Evolutionary conservation across 2,329 filamentous ascomycete genomes (phyloP), one percentile per base, ranked within the genome.

Genomic region (Colletotrichum cuscutae): DNA sequence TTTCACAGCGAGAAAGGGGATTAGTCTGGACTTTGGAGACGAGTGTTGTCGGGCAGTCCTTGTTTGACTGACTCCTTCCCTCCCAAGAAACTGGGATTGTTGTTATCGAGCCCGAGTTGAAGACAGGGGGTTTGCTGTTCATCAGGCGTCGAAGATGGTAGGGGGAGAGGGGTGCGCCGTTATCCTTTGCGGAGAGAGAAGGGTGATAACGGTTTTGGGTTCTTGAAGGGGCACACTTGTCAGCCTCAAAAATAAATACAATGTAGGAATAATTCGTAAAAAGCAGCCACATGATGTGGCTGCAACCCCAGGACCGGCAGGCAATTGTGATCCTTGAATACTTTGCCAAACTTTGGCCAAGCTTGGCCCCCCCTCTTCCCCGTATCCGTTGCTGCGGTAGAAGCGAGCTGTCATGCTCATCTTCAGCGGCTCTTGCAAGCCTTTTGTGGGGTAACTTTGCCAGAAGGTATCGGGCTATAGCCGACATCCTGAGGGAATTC

Each of bases 381-480:
- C 24, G 30, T n/a, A 37, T 32, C 59, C 65, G 28, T 42, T 53
- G 32, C 49, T 52, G 19, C 26, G 65, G 65, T 46, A 37, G 57
- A 53, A 54, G 58, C 69, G 59, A 63, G 58, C 53, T 69, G 69
- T 64, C 65, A 72, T 6, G 54, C 54, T 12, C 26, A 46, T 37
- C 28, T 24, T 22, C n/a, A 49, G 69, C 67, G 69, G 69, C 69
- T 69, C 53, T 72, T 46, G 42, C 24, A 46, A 28, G 24, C 11
- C n/a, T 37, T 53, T 53, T 65, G 70, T 49, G 60, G 70, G 70
- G 66, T 70, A 59, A 28, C 22, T 63, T 35, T 49, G 11, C 42
- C 12, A n/a, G 13, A 28, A 65, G 24, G 30, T 13, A n/a, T 42
- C 5, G 32, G 62, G 61, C 13, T 30, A 37, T 49, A 57, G 54